Base-by-base conservation (phyloP, 1,139 yeast species). In the Suhomyces chickasaworum region DNA sequence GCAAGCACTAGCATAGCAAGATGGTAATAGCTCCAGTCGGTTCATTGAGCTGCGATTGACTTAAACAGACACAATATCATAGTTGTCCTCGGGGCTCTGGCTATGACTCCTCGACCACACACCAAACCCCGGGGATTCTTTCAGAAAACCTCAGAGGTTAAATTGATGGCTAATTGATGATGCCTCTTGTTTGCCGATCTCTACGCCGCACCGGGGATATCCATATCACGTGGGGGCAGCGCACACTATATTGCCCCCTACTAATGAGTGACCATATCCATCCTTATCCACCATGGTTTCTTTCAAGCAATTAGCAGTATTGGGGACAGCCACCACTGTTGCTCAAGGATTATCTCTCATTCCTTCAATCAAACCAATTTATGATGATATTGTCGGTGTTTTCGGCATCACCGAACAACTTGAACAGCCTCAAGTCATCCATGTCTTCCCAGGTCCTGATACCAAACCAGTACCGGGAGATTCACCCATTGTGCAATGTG, bases 391-490 rank as follows among this genome's bases (percentile, higher is more conserved):
- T 3, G 46, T 58, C 39, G 49, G 54, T 12, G 61, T 55, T 3
- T 59, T 64, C 42, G 52, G 56, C 5, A 15, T 51, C 34, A 10
- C 47, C 8, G 16, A 45, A 16, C 20, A 44, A 4, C 39, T 46
- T 16, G 41, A 43, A 21, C 41, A 36, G 15, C 48, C 52, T 16
- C 45, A 52, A 44, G 46, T 56, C 46, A 44, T 48, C 44, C 8
- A 46, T 8, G 45, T 50, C 12, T 54, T 58, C 44, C 60, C 64
- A 3, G 56, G 50, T 12, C 59, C 67, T 7, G 72, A 70, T 52
- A 78, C 77, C 45, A 80, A 77, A 56, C 95, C 95, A 7, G 83
- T 93, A 27, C 96, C 97, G 1, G 99, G 99, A 7, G 89, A 81
- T 54, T 86, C 97, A 0, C 97, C 98, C 7, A 75, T 93, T 40